Evolutionary conservation across 306 rosid genomes (phyloP).

Genomic region (Begonia fuchsioides): DNA sequence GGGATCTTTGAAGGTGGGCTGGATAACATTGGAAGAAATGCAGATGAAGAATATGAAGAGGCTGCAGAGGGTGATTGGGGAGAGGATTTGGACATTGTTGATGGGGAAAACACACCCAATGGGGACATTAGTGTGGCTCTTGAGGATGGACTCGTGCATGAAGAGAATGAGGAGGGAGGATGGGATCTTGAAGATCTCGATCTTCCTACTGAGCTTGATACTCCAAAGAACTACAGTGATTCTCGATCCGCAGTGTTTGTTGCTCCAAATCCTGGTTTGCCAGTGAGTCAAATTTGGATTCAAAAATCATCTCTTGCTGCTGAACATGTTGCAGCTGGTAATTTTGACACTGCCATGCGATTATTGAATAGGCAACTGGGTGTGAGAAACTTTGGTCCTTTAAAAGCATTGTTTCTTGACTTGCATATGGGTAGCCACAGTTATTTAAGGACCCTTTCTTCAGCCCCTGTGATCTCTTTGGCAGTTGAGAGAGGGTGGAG

Average conservation of each 20-base stretch:
- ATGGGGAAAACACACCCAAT: constrained; percentile 39
- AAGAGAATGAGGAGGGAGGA: constrained; percentile 61
- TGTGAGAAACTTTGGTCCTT: constrained; percentile 46
- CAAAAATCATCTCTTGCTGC: constrained; percentile 84
- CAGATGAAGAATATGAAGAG: constrained; percentile 47
- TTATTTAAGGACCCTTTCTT: constrained; percentile 50
- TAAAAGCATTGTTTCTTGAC: constrained; percentile 53
- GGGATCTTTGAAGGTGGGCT: constrained; percentile 75
- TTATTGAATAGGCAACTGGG: constrained; percentile 71
- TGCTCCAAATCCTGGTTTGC: constrained; percentile 72
- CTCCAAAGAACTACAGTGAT: constrained; percentile 36
- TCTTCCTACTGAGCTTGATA: constrained; percentile 60
- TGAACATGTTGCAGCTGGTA: constrained; percentile 83
- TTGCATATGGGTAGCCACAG: constrained; percentile 50
- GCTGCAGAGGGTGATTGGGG: constrained; percentile 60
- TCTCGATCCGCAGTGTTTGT: constrained; percentile 44
- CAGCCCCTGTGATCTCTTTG: constrained; percentile 54
- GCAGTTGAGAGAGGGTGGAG: constrained; percentile 81
- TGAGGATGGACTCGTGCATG: constrained; percentile 43
- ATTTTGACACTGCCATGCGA: constrained; percentile 75
- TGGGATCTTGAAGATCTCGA: constrained; percentile 81
- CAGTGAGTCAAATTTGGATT: constrained; percentile 68
- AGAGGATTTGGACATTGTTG: constrained; percentile 51
- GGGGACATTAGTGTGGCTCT: constrained; percentile 43
- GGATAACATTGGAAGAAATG: constrained; percentile 25